phyloP scores from a whole-genome alignment of 768 basidiomycete species.

The Lentinula aciculospora region DNA sequence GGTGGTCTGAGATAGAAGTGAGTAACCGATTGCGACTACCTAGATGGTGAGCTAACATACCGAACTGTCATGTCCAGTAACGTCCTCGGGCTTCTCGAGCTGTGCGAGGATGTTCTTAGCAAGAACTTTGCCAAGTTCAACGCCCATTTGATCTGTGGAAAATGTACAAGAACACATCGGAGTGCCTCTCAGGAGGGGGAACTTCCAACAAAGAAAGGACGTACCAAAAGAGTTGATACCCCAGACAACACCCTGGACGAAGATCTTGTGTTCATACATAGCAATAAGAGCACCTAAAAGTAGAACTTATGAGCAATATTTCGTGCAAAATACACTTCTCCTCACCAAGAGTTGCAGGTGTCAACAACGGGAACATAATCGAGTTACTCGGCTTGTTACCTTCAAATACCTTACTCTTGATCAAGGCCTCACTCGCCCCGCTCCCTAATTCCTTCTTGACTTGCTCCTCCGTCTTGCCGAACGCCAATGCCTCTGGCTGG shows the following conservation, averaged over 20 bases:
- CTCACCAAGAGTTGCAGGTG: constrained; percentile 80
- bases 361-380: constrained; percentile 81
- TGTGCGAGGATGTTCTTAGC: constrained; percentile 95
- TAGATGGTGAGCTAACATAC: constrained; percentile 33
- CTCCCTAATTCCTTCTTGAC: constrained; percentile 65
- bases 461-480: constrained; percentile 92
- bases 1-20: constrained; percentile 57
- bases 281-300: constrained; percentile 69
- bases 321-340: constrained; percentile 12
- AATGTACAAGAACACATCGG: background rate
- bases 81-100: constrained; percentile 72
- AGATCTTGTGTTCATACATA: constrained; percentile 98
- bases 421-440: constrained; percentile 72
- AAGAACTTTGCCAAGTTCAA: constrained; percentile 95
- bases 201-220: constrained; percentile 18
- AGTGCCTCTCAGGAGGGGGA: background rate
- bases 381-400: constrained; percentile 10
- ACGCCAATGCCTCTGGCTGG: constrained; percentile 95
- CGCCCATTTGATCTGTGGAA: constrained; percentile 92
- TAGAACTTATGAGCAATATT: background rate
- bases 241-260: constrained; percentile 95
- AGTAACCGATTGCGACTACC: background rate
- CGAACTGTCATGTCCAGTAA: constrained; percentile 87
- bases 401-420: constrained; percentile 72
- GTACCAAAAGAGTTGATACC: constrained; percentile 96